Evolutionary conservation across 495 filamentous ascomycete species (phyloP).

Genomic region (Bathelium albidoporum): DNA sequence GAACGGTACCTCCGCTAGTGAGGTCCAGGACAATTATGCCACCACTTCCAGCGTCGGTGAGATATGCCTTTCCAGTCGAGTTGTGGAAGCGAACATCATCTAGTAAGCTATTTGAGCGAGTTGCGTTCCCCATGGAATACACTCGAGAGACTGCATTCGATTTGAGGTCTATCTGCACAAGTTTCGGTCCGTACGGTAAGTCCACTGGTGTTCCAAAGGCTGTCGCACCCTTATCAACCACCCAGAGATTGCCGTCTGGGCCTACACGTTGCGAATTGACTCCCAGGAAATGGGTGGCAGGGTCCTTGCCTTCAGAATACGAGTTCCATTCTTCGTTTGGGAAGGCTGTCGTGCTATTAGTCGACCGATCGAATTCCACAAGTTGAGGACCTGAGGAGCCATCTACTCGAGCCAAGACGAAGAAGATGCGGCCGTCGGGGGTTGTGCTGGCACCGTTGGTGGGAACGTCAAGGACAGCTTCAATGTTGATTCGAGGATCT

Average conservation of each 20-base stretch:
- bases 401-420: slow-evolving; percentile 13
- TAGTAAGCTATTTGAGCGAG: slow-evolving; percentile 10
- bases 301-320: slow-evolving; percentile 19
- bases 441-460: slow-evolving; percentile 13
- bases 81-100: slow-evolving; percentile 28
- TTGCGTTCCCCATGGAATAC: slow-evolving; percentile 15
- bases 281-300: slow-evolving; percentile 19
- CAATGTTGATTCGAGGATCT: slow-evolving; percentile 11
- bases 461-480: slow-evolving; percentile 3
- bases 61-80: slow-evolving; percentile 19
- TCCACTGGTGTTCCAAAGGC: slow-evolving; percentile 18
- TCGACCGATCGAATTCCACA: slow-evolving; percentile 9
- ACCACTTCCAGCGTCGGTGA: slow-evolving; percentile 22
- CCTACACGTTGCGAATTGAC: slow-evolving; percentile 25
- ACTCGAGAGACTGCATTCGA: slow-evolving; percentile 13
- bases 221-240: slow-evolving; percentile 24
- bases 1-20: slow-evolving; percentile 6
- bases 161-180: slow-evolving; percentile 22
- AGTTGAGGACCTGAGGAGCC: slow-evolving; percentile 13
- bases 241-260: slow-evolving; percentile 25
- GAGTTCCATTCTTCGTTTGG: slow-evolving; percentile 26
- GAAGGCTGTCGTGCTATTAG: slow-evolving; percentile 21
- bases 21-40: slow-evolving; percentile 18
- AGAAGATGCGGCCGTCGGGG: slow-evolving; percentile 14
- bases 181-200: slow-evolving; percentile 19